Evolutionary conservation across 495 filamentous ascomycete species (phyloP), one percentile per base, ranked within the genome.

Genomic region (Aspergillus egyptiacus): DNA sequence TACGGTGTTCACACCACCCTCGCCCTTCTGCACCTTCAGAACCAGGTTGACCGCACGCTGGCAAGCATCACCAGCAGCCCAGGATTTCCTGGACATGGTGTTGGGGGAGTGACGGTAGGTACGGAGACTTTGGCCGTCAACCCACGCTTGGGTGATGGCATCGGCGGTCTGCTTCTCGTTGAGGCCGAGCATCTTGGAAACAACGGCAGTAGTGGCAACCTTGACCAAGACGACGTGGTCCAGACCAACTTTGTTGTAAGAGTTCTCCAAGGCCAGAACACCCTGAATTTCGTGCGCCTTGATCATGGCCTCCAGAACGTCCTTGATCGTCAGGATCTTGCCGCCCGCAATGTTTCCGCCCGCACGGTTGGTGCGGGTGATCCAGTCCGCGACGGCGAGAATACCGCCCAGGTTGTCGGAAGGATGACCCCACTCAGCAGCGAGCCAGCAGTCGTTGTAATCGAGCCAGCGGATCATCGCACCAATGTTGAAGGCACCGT

Each of bases 391-490:
- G 31, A 96, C 90, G 30, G 93, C 88, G 27, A 98, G 77, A 58
- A 97, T 97, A 64, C 89, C 91, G 46, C 91, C 91, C 46, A 97
- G 71, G 75, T 97, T 97, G 74, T 97, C 91, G 2, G 89, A 95
- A 36, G 91, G 93, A 62, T 98, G 93, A 36, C 93, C 93, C 93
- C 93, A 98, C 73, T 98, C 93, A 46, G 93, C 93, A 13, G 93
- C 93, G 48, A 98, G 75, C 94, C 93, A 98, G 79, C 93, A 97
- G 78, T 98, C 93, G 65, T 98, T 98, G 81, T 96, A 98, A 69
- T 98, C 93, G 46, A 98, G 81, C 93, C 93, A 98, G 56, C 93
- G 79, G 70, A 98, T 96, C 83, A 93, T 94, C 54, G 94, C 83
- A 50, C 93, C 93, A 50, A 98, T 97, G 78, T 98, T 97, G 79